These are phyloP conservation scores for Prinsepia uniflora DNA, from an alignment of 306 rosid genomes.

Conservation along the genomic window DNA sequence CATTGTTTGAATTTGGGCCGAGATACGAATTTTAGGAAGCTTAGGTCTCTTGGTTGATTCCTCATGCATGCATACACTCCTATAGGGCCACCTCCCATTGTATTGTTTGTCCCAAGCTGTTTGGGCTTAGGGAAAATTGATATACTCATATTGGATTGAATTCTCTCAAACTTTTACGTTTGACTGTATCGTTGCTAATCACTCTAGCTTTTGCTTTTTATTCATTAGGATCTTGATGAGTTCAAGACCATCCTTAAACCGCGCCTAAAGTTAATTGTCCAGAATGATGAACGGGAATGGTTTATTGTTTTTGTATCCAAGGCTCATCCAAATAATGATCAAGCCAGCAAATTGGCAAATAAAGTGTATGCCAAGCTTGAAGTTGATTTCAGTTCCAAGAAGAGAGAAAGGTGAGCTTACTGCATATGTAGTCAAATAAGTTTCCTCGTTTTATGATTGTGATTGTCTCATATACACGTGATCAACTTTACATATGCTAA, in stretches of 20 bases:
- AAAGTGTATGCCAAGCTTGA: slow-evolving; percentile 91
- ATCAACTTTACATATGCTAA: background rate
- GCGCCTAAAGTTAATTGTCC: slow-evolving; percentile 88
- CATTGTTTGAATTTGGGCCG: background rate
- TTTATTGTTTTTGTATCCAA: slow-evolving; percentile 89
- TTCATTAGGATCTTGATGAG: slow-evolving; percentile 88
- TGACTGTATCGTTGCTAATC: slow-evolving; percentile 21
- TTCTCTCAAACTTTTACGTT: slow-evolving; percentile 10
- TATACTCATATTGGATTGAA: background rate
- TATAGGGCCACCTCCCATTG: background rate
- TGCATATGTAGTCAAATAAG: background rate
- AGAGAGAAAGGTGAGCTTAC: slow-evolving; percentile 80
- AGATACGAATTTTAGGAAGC: background rate
- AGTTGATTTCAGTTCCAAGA: slow-evolving; percentile 89
- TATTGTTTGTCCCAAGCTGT: background rate
- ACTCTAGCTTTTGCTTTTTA: slow-evolving; percentile 22
- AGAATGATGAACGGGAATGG: slow-evolving; percentile 99
- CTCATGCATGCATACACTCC: background rate
- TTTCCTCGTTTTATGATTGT: background rate
- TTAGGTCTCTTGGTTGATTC: background rate
- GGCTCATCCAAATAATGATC: slow-evolving; percentile 86
- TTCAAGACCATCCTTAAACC: slow-evolving; percentile 97
- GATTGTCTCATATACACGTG: background rate
- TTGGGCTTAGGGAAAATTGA: background rate
- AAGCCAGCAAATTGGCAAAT: slow-evolving; percentile 76